A percentile compares a stretch with the other conserved stretches of the same genome.
Evolutionary conservation across 2,329 filamentous ascomycete species (phyloP).

Genomic region (Bretziella fagacearum): DNA sequence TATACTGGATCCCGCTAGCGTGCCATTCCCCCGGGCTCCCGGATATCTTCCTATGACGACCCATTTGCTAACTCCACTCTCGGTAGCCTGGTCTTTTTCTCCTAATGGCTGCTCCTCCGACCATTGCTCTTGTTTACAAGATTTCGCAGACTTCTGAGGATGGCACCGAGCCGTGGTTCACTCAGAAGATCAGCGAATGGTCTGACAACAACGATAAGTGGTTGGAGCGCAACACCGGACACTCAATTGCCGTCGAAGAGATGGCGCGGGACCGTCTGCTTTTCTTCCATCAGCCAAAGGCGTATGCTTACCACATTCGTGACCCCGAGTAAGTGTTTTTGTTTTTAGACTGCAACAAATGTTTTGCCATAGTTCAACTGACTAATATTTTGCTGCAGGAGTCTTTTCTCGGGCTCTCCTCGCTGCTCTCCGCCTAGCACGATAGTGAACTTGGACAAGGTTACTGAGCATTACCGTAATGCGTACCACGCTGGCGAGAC

Average conservation of each 20-base stretch:
- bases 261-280: slow-evolving; percentile 41
- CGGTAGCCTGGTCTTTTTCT: slow-evolving; percentile 33
- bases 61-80: not conserved
- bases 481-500: slow-evolving; percentile 38
- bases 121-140: slow-evolving; percentile 30
- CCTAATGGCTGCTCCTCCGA: slow-evolving; percentile 29
- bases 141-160: slow-evolving; percentile 31
- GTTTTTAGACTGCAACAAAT: too few species aligned
- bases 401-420: slow-evolving; percentile 38
- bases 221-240: slow-evolving; percentile 35
- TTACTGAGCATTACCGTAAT: slow-evolving; percentile 40
- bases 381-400: slow-evolving; percentile 28
- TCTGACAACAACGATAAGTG: slow-evolving; percentile 25
- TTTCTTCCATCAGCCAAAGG: slow-evolving; percentile 28
- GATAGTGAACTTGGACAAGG: slow-evolving; percentile 33
- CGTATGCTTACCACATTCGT: slow-evolving; percentile 35
- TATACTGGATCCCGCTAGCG: too few species aligned
- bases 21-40: too few species aligned
- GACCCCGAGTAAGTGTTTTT: slow-evolving; percentile 37
- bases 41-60: not conserved
- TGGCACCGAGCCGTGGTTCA: slow-evolving; percentile 32
- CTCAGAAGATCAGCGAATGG: slow-evolving; percentile 29
- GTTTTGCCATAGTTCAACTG: not conserved
- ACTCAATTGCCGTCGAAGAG: slow-evolving; percentile 36
- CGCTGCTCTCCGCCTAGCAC: slow-evolving; percentile 11